Percentiles rank a stretch among this genome's conserved stretches.
Conservation (phyloP, 768 basidiomycete species). For the Symmetrospora coprosmae region DNA sequence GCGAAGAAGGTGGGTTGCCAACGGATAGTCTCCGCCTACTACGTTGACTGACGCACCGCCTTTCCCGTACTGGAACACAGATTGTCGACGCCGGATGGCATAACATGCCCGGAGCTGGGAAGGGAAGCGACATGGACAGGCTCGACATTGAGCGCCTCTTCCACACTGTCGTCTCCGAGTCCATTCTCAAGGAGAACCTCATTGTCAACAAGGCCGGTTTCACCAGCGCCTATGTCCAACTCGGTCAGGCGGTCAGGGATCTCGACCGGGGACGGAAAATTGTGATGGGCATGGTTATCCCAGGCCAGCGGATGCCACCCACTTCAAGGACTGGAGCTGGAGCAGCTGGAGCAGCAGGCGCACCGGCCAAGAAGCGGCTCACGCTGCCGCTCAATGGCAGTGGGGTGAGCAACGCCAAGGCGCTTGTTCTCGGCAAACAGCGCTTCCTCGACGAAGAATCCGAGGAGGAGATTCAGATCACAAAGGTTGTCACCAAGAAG, state of each 20-base stretch:
- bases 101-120: constrained; percentile 45
- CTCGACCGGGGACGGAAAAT: constrained; percentile 12
- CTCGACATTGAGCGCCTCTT: constrained; percentile 56
- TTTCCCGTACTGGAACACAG: too few relatives aligned
- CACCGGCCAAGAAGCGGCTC: not conserved
- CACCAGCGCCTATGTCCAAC: constrained; percentile 38
- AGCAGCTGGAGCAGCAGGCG: too few relatives aligned
- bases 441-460: not conserved
- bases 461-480: not conserved
- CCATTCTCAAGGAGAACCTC: constrained; percentile 46
- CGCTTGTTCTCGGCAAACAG: not conserved
- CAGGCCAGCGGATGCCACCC: too few relatives aligned
- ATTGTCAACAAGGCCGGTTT: constrained; percentile 40
- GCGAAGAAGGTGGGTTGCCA: constrained; percentile 33
- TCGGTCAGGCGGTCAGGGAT: constrained; percentile 3
- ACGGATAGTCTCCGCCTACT: too few relatives aligned
- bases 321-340: too few relatives aligned
- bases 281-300: too few relatives aligned
- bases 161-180: constrained; percentile 45
- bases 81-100: constrained; percentile 45
- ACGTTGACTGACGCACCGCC: too few relatives aligned
- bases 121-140: constrained; percentile 43
- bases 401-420: not conserved
- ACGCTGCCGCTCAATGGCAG: too few relatives aligned
- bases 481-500: not conserved